phyloP scores from a whole-genome alignment of 768 basidiomycete genomes.

The Xanthoconium purpureum region DNA sequence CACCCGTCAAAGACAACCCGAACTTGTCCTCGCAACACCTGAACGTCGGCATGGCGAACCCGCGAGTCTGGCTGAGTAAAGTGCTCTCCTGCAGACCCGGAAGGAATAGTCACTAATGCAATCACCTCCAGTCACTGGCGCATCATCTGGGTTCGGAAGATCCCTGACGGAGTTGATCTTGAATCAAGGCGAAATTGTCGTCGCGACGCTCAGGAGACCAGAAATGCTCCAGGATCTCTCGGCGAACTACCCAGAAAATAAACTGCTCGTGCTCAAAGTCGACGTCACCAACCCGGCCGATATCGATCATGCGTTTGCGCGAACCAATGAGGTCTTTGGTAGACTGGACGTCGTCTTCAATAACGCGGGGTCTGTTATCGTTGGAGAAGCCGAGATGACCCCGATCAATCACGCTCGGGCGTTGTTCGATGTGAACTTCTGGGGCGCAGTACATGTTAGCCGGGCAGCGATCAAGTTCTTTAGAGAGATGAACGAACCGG shows the following conservation, averaged over 20 bases:
- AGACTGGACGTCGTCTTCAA: constrained; percentile 22
- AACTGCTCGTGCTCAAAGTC: constrained; percentile 14
- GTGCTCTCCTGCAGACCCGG: not conserved
- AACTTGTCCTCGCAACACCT: not conserved
- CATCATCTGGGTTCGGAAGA: constrained; percentile 40
- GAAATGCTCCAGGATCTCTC: constrained; percentile 14
- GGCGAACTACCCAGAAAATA: constrained; percentile 1
- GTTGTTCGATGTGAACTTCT: constrained; percentile 30
- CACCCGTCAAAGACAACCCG: not conserved
- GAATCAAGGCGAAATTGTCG: constrained; percentile 34
- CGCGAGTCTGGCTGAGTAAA: constrained; percentile 13
- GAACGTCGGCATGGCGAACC: not conserved
- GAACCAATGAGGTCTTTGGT: constrained; percentile 7
- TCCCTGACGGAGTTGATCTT: constrained; percentile 32
- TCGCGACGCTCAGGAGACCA: constrained; percentile 44
- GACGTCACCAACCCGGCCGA: constrained; percentile 13
- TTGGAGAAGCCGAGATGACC: constrained; percentile 20
- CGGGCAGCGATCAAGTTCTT: constrained; percentile 30
- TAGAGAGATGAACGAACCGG: constrained; percentile 34
- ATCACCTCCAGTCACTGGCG: constrained; percentile 35
- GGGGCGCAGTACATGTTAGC: constrained; percentile 28
- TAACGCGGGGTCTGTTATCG: constrained; percentile 14
- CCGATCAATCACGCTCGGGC: constrained; percentile 16
- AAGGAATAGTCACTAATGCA: not conserved
- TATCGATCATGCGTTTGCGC: constrained; percentile 9